Base-by-base conservation (phyloP, 2,329 filamentous ascomycete genomes). In the Camillea tinctor region DNA sequence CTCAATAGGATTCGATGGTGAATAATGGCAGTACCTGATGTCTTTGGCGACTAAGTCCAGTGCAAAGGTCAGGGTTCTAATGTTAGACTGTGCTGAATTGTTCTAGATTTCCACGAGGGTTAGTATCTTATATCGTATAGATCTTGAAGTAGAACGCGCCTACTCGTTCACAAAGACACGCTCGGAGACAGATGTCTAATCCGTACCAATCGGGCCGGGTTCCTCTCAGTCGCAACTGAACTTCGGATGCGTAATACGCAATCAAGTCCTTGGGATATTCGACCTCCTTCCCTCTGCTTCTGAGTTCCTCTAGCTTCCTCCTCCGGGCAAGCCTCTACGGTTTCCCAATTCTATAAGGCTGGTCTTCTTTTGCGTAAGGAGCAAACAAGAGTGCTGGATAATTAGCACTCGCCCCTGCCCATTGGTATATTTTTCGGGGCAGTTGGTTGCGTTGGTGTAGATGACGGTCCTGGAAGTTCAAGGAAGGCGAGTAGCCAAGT, bases 401-500 rank as follows among this genome's bases (percentile, higher is more conserved):
- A 11, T n/a, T n/a, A 44, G 15, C 17, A n/a, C 17, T n/a, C 13
- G 36, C 13, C 17, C 36, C 13, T 44, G 15, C 17, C 36, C 36
- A 44, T 44, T 15, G 36, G 6, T 44, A 11, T 17, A 9, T 5
- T 15, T 44, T 15, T 44, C 36, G 7, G 36, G 11, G 17, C 11
- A 15, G 2, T 15, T 44, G 13, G 17, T 17, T 44, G 36, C 36
- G 36, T 44, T 44, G 36, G 11, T n/a, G 15, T 44, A n/a, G 17
- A 17, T 11, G 36, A 44, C 17, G 26, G 50, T 23, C 24, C 52
- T 53, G 22, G 30, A 55, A 62, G 52, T 50, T 48, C 21, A 26
- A 60, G 23, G 56, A 17, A 11, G n/a, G 54, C 44, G 40, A 54
- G 23, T 57, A 21, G 57, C 36, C 44, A 54, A 21, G 19, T 53